phyloP scores from a whole-genome alignment of 495 filamentous ascomycete genomes.

The Aspergillus affinis region DNA sequence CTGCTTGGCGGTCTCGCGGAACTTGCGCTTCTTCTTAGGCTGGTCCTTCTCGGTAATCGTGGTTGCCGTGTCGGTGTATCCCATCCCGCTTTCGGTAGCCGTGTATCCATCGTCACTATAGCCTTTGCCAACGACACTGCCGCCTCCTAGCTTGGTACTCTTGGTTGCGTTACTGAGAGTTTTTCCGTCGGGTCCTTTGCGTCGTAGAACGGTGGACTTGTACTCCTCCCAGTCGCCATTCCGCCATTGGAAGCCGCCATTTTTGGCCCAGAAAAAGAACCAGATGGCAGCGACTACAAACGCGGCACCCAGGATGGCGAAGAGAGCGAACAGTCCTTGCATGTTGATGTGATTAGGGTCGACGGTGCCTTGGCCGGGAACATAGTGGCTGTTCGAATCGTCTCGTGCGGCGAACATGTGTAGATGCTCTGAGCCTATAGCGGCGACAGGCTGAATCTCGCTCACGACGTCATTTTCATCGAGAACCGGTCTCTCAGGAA shows the following conservation, averaged over 20 bases:
- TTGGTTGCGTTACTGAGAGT: slow-evolving; percentile 77
- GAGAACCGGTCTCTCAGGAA: slow-evolving; percentile 23
- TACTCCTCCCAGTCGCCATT: slow-evolving; percentile 96
- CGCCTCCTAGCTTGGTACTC: slow-evolving; percentile 77
- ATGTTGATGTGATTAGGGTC: slow-evolving; percentile 76
- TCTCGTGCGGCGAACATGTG: slow-evolving; percentile 24
- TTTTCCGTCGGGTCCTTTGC: slow-evolving; percentile 84
- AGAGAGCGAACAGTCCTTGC: slow-evolving; percentile 76
- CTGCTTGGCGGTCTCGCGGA: slow-evolving; percentile 40
- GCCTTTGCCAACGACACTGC: slow-evolving; percentile 65
- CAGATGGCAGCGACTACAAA: slow-evolving; percentile 80
- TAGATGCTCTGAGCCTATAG: background rate
- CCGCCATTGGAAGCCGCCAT: slow-evolving; percentile 86
- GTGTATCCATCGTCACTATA: slow-evolving; percentile 57
- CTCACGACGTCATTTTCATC: slow-evolving; percentile 6
- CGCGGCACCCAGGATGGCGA: slow-evolving; percentile 76
- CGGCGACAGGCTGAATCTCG: background rate
- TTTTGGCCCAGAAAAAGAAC: slow-evolving; percentile 99
- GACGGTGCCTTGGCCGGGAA: slow-evolving; percentile 54
- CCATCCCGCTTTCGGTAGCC: slow-evolving; percentile 42
- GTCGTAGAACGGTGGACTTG: slow-evolving; percentile 91
- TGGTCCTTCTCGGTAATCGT: slow-evolving; percentile 42
- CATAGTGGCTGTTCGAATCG: slow-evolving; percentile 23
- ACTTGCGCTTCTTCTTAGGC: slow-evolving; percentile 38
- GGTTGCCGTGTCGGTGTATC: slow-evolving; percentile 39